phyloP scores from a whole-genome alignment of 495 filamentous ascomycete genomes.

The Neurospora tetrasperma region DNA sequence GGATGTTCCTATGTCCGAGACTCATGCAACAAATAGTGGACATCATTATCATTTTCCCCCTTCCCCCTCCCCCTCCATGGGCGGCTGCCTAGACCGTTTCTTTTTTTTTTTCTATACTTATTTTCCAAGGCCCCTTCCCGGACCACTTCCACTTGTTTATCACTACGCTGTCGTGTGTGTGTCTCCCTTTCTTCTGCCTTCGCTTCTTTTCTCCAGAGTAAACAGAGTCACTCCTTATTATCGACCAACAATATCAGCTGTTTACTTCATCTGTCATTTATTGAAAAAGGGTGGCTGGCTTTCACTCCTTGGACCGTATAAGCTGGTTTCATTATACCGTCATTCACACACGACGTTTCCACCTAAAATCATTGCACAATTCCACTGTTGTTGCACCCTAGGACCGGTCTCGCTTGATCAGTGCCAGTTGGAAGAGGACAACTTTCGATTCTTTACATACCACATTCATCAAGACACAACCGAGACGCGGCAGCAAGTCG shows the following conservation, averaged over 20 bases:
- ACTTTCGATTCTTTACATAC: not conserved
- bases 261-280: slow-evolving; percentile 37
- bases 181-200: slow-evolving; percentile 28
- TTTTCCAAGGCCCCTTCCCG: slow-evolving; percentile 29
- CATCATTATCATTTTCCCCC: slow-evolving; percentile 27
- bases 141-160: slow-evolving; percentile 27
- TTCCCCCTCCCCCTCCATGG: slow-evolving; percentile 18
- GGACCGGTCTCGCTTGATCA: slow-evolving; percentile 6
- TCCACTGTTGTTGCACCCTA: not conserved
- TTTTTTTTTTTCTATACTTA: slow-evolving; percentile 30
- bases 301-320: slow-evolving; percentile 36
- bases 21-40: slow-evolving; percentile 26
- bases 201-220: slow-evolving; percentile 39
- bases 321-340: slow-evolving; percentile 31
- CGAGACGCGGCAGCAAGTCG: slow-evolving; percentile 8
- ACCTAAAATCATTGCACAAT: not conserved
- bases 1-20: slow-evolving; percentile 25
- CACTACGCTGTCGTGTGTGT: slow-evolving; percentile 40
- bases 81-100: slow-evolving; percentile 10
- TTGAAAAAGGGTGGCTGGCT: slow-evolving; percentile 17
- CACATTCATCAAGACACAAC: slow-evolving; percentile 6
- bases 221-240: slow-evolving; percentile 43
- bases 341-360: not conserved
- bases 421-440: slow-evolving; percentile 9
- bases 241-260: slow-evolving; percentile 50